These are phyloP conservation scores for Geranomyces michiganensis DNA, from an alignment of 192 early-diverging fungal genomes.

Conservation along the genomic window DNA sequence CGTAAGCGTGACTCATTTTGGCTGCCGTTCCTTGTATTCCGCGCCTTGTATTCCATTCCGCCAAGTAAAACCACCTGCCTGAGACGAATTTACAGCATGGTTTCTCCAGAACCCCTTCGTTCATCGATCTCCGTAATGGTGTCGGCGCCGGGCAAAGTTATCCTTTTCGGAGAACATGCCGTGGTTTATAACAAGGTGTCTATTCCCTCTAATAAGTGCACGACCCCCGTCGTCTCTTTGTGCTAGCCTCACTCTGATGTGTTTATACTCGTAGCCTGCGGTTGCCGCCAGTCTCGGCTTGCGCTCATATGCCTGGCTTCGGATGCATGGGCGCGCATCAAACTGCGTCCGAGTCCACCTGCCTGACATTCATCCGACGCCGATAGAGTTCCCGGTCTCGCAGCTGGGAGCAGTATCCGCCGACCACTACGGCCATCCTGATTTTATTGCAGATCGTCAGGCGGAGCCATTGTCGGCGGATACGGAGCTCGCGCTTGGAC, in stretches of 20 bases:
- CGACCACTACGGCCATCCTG: not conserved
- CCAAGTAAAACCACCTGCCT: not conserved
- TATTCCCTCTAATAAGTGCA: not conserved
- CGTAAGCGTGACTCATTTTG: too few species aligned
- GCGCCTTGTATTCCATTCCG: not conserved
- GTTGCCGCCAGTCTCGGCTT: slow-evolving; percentile 81
- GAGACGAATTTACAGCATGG: too few species aligned
- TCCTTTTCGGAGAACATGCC: slow-evolving; percentile 97
- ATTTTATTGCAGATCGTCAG: too few species aligned
- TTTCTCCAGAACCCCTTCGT: not conserved
- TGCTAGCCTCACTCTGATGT: not conserved
- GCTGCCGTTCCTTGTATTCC: not conserved
- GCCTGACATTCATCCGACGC: not conserved
- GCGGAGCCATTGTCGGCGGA: not conserved
- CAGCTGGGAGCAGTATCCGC: not conserved
- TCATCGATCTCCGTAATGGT: slow-evolving; percentile 42
- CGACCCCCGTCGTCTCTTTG: not conserved
- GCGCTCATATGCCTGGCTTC: slow-evolving; percentile 69
- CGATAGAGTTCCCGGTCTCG: not conserved
- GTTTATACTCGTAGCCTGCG: slow-evolving; percentile 56
- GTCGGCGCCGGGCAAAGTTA: slow-evolving; percentile 95
- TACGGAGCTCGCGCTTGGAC: not conserved
- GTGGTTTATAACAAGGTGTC: slow-evolving; percentile 74
- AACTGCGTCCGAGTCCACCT: not conserved
- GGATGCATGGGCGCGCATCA: slow-evolving; percentile 42